Evolutionary conservation across 148 eudicot genomes (phyloP), one percentile per base, ranked within the genome.

Genomic region (Arbutus unedo): DNA sequence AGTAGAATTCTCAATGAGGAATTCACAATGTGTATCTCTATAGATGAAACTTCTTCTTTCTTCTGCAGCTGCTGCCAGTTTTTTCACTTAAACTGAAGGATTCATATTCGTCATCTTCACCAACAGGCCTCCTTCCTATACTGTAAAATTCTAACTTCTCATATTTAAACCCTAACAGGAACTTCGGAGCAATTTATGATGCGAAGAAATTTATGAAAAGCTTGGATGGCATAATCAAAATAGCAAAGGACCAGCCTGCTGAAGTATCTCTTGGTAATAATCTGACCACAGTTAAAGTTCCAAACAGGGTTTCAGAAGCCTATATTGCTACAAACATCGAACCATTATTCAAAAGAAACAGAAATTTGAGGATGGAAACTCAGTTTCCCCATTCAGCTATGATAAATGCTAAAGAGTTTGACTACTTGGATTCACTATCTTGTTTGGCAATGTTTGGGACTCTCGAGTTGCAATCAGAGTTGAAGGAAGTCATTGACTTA

Each of bases 171-270:
- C 64, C 23, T 74, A 81, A 56, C 82, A 89, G 91, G 86, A 25
- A 76, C 23, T 85, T 89, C 8, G 87, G 64, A 80, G 91, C 81
- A 66, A 72, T 89, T 23, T 89, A 89, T 70, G 85, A 87, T 79
- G 77, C 66, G 31, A 57, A 83, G 73, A 81, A 79, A 48, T 87
- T 87, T 50, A 38, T 85, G 1, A 45, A 56, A 59, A 87, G 82
- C 82, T 70, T 89, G 21, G 71, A 78, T 44, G 89, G 89, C n/a
- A 41, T 82, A 10, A 68, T 89, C 73, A 80, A 67, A 70, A 84
- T 87, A 16, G 82, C 68, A 50, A 85, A 74, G 54, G n/a, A 64
- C 73, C 81, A 67, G 18, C 88, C 86, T 23, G n/a, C 68, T 9
- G 53, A 54, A 56, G 49, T 53, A 25, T 44, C 68, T 2, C 55